phyloP scores from a whole-genome alignment of 306 rosid species.

The Prosopis cineraria region DNA sequence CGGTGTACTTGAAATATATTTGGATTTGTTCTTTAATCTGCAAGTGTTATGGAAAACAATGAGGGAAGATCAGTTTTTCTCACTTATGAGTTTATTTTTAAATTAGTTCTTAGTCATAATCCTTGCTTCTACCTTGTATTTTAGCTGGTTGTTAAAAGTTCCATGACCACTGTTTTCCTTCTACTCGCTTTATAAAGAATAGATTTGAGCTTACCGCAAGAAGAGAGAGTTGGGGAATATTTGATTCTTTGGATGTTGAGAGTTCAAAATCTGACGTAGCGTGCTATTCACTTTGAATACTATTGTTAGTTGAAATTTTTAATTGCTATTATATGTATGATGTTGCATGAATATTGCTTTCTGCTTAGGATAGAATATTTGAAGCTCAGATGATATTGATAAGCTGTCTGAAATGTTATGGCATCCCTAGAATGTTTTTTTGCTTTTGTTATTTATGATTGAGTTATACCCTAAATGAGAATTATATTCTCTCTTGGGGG shows the following conservation, averaged over 20 bases:
- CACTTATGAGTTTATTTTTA: conserved; percentile 1
- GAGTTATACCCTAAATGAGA: neutral
- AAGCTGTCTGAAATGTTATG: no score
- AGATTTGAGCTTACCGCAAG: neutral
- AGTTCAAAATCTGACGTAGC: neutral
- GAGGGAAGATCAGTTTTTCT: conserved; percentile 8
- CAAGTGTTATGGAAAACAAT: neutral
- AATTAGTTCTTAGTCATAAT: neutral
- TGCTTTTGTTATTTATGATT: no score
- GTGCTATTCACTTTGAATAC: neutral
- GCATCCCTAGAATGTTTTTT: no score
- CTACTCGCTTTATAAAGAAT: neutral
- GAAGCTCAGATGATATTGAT: no score
- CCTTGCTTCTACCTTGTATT: neutral
- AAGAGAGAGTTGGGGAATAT: no score
- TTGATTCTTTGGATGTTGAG: neutral
- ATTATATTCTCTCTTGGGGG: neutral
- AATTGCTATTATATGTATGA: neutral
- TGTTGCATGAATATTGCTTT: neutral
- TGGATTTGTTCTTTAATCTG: neutral
- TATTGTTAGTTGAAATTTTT: neutral
- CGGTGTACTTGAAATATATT: neutral
- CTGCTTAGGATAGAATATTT: neutral
- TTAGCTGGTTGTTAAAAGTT: conserved; percentile 9
- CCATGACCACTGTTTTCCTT: neutral